Conservation (phyloP, 352 stramenopile genomes). For the Globisporangium cystogenes region DNA sequence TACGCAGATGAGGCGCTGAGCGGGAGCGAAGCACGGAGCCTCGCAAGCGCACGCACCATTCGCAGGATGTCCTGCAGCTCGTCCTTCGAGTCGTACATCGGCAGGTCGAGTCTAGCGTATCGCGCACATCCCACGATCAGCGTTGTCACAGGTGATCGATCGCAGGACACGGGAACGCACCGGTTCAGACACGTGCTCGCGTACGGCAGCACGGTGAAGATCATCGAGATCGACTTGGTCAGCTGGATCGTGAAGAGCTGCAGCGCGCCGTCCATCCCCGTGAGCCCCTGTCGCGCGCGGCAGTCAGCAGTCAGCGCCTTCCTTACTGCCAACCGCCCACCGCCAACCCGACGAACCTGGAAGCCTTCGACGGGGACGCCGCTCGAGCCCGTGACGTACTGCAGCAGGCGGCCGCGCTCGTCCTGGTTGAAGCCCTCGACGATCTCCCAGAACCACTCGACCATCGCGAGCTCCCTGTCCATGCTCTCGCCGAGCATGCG, state of each 20-base stretch:
- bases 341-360: slow-evolving; percentile 29
- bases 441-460: slow-evolving; percentile 83
- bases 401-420: slow-evolving; percentile 58
- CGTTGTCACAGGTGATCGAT: no score
- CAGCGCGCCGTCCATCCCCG: slow-evolving; percentile 67
- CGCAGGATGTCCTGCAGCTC: slow-evolving; percentile 92
- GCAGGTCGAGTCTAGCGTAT: slow-evolving; percentile 60
- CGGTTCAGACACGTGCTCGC: slow-evolving; percentile 83
- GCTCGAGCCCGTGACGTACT: slow-evolving; percentile 81
- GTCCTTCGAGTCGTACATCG: slow-evolving; percentile 73
- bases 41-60: slow-evolving; percentile 57
- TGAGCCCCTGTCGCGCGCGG: slow-evolving; percentile 25
- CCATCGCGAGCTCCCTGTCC: slow-evolving; percentile 28
- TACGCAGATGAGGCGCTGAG: background rate
- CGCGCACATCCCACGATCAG: background rate
- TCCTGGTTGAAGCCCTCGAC: slow-evolving; percentile 53
- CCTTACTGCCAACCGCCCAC: no score
- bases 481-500: slow-evolving; percentile 25
- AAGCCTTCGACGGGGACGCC: slow-evolving; percentile 81
- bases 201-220: slow-evolving; percentile 59
- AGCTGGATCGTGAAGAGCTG: slow-evolving; percentile 75
- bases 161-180: slow-evolving; percentile 13
- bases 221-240: slow-evolving; percentile 27
- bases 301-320: background rate
- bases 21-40: background rate